These are phyloP conservation scores for Ustulina deusta DNA, from an alignment of 2,329 filamentous ascomycete genomes.

Conservation along the genomic window DNA sequence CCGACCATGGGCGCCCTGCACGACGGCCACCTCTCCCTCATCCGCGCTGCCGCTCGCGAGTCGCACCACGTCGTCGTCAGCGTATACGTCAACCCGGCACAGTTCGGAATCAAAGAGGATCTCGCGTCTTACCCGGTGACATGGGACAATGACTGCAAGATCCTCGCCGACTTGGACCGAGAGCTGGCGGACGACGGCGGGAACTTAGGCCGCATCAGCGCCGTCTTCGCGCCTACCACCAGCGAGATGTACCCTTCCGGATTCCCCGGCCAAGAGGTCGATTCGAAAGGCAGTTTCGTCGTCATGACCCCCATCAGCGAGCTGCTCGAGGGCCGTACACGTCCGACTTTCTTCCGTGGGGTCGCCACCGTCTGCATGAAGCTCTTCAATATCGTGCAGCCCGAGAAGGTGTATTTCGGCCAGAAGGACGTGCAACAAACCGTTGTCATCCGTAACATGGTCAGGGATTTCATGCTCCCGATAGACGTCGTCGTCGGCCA, in stretches of 20 bases:
- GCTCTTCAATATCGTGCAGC: slow-evolving; percentile 83
- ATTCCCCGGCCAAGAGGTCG: slow-evolving; percentile 76
- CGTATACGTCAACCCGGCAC: slow-evolving; percentile 96
- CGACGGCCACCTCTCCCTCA: slow-evolving; percentile 86
- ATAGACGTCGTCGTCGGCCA: slow-evolving; percentile 78
- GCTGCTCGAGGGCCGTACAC: slow-evolving; percentile 83
- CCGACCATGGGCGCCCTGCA: slow-evolving; percentile 99
- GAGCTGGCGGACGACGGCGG: slow-evolving; percentile 73
- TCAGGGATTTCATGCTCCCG: slow-evolving; percentile 86
- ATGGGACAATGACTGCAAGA: slow-evolving; percentile 80
- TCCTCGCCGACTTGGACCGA: slow-evolving; percentile 75
- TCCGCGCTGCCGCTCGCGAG: slow-evolving; percentile 84
- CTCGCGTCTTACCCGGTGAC: slow-evolving; percentile 89
- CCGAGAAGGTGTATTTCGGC: slow-evolving; percentile 88
- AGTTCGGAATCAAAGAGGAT: slow-evolving; percentile 92
- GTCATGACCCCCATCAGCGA: slow-evolving; percentile 87
- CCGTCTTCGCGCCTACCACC: slow-evolving; percentile 88
- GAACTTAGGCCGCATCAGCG: slow-evolving; percentile 77
- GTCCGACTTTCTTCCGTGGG: slow-evolving; percentile 95
- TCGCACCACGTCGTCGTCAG: slow-evolving; percentile 90
- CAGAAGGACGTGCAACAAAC: slow-evolving; percentile 99
- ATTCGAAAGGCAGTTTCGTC: slow-evolving; percentile 88
- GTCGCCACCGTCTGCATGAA: slow-evolving; percentile 98
- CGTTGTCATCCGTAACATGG: slow-evolving; percentile 86
- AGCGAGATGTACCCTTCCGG: slow-evolving; percentile 89